Evolutionary conservation across 441 rosid species (phyloP).

Genomic region (Erysimum pusillum): DNA sequence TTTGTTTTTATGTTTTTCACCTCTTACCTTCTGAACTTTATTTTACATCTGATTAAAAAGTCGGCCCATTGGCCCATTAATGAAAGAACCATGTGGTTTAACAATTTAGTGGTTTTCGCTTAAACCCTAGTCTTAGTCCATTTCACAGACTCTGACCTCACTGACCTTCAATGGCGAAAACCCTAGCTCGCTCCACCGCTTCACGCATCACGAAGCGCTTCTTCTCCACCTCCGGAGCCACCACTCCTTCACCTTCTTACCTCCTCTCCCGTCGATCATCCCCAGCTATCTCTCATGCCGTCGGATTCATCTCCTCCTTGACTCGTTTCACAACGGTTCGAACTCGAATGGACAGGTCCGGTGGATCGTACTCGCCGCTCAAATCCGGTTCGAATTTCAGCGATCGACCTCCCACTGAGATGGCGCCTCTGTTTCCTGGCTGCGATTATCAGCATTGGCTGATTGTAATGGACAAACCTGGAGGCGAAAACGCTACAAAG

Average conservation of each 20-base stretch:
- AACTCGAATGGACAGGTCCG: conserved; percentile 78
- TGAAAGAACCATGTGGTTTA: neutral
- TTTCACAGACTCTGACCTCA: conserved; percentile 3
- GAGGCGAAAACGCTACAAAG: conserved; percentile 83
- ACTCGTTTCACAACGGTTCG: conserved; percentile 63
- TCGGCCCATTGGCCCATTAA: neutral
- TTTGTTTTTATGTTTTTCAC: no score
- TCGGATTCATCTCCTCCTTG: conserved; percentile 43
- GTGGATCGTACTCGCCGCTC: conserved; percentile 76
- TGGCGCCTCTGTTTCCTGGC: conserved; percentile 94
- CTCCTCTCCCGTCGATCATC: conserved; percentile 57
- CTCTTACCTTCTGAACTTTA: neutral
- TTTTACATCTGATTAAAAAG: neutral
- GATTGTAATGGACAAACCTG: conserved; percentile 93
- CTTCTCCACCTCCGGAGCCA: conserved; percentile 54
- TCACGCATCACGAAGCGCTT: conserved; percentile 55
- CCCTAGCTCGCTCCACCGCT: conserved; percentile 62
- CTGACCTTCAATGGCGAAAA: conserved; percentile 64
- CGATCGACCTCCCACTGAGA: conserved; percentile 95
- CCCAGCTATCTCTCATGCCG: conserved; percentile 52
- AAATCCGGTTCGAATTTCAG: conserved; percentile 87
- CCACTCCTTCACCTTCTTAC: conserved; percentile 50
- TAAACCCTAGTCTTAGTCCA: conserved; percentile 26
- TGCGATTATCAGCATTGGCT: conserved; percentile 97
- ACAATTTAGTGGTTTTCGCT: neutral